Base-by-base conservation (phyloP, 768 basidiomycete species). In the Dendrothele bispora region DNA sequence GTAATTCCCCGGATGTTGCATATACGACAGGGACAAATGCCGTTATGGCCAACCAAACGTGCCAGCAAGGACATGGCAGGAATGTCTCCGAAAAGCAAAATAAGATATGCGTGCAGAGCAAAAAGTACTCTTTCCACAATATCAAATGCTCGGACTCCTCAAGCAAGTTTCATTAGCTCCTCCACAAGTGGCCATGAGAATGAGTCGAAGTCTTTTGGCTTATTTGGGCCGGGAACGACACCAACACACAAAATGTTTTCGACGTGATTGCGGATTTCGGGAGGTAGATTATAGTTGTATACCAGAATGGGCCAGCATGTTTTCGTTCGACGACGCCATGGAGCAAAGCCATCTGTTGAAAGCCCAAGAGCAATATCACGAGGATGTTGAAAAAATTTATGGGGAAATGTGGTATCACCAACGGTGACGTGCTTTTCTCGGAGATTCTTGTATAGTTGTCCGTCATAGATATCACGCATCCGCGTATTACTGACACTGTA, bases 171-270 rank as follows among this genome's bases (percentile, higher is more conserved):
- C 1, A 56, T 35, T n/a, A 52, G n/a, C n/a, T n/a, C n/a, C n/a
- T n/a, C n/a, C n/a, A n/a, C n/a, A n/a, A n/a, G n/a, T n/a, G n/a
- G n/a, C 24, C 45, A 55, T 1, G 61, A 53, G 37, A 71, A 71
- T 0, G 68, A 72, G 34, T 60, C 58, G 5, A 67, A 26, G 40
- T 68, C 61, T 10, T 55, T 50, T 0, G 68, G 60, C 30, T 61
- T 61, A 18, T 56, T 52, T 1, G 66, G 71, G 0, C 71, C 64
- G 3, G 67, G 71, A 35, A 71, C 65, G 43, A 68, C 46, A n/a
- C n/a, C n/a, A n/a, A n/a, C n/a, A n/a, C n/a, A n/a, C n/a, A n/a
- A n/a, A n/a, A n/a, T n/a, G n/a, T n/a, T n/a, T n/a, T n/a, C n/a
- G n/a, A n/a, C n/a, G n/a, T n/a, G n/a, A n/a, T n/a, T n/a, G n/a